Evolutionary conservation across 2,329 filamentous ascomycete species (phyloP).

Genomic region (Xylariales sp.): DNA sequence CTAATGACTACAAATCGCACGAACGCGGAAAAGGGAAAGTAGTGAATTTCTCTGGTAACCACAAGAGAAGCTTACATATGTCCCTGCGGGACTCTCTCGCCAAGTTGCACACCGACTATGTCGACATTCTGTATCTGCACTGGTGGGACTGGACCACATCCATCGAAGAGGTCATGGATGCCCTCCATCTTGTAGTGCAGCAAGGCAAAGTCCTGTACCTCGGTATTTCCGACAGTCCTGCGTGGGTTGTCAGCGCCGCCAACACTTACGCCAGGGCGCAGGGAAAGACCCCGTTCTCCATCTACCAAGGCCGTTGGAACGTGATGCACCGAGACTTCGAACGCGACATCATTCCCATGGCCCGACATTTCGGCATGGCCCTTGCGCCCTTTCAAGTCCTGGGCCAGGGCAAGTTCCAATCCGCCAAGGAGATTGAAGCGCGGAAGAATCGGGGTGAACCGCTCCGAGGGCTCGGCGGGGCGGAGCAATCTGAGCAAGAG

Average conservation of each 20-base stretch:
- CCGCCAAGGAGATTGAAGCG: constrained; percentile 50
- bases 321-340: constrained; percentile 52
- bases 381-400: constrained; percentile 69
- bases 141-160: constrained; percentile 58
- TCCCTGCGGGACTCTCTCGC: constrained; percentile 65
- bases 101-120: constrained; percentile 70
- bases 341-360: constrained; percentile 58
- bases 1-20: constrained; percentile 58
- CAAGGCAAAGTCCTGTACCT: constrained; percentile 58
- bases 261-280: constrained; percentile 54
- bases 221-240: constrained; percentile 55
- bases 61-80: constrained; percentile 66
- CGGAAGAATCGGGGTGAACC: constrained; percentile 53
- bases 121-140: constrained; percentile 60
- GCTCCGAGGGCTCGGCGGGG: constrained; percentile 47
- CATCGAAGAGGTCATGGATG: constrained; percentile 58
- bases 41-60: constrained; percentile 65
- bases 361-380: constrained; percentile 59
- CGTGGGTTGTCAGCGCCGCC: constrained; percentile 55
- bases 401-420: constrained; percentile 61
- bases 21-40: constrained; percentile 52
- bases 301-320: constrained; percentile 57
- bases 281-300: constrained; percentile 52
- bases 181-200: constrained; percentile 55
- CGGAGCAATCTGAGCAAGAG: constrained; percentile 59